These are phyloP conservation scores for Salicornia ramosissima DNA, from an alignment of 148 eudicot species.

Conservation along the genomic window DNA sequence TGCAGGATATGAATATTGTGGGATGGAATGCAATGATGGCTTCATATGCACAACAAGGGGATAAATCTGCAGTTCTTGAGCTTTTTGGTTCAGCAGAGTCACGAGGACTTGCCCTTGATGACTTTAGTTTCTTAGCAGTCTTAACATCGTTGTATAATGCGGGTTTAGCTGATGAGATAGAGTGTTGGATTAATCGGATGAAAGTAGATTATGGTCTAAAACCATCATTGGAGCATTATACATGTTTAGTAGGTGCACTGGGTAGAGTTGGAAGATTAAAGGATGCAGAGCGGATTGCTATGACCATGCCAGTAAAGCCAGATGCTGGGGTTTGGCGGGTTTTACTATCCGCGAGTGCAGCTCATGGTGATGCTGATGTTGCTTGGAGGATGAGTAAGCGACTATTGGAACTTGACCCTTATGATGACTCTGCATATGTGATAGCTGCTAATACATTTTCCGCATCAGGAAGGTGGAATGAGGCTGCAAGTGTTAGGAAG, in stretches of 20 bases:
- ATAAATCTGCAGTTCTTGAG: slow-evolving; percentile 36
- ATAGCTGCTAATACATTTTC: slow-evolving; percentile 56
- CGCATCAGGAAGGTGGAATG: slow-evolving; percentile 46
- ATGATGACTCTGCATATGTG: slow-evolving; percentile 68
- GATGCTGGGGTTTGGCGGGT: slow-evolving; percentile 67
- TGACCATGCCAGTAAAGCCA: slow-evolving; percentile 51
- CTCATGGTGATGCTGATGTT: slow-evolving; percentile 38
- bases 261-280: slow-evolving; percentile 58
- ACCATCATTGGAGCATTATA: slow-evolving; percentile 55
- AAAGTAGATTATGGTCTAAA: slow-evolving; percentile 29
- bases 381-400: slow-evolving; percentile 51
- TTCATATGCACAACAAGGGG: slow-evolving; percentile 63
- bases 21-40: slow-evolving; percentile 77
- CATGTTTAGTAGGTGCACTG: slow-evolving; percentile 58
- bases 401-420: slow-evolving; percentile 44
- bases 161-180: slow-evolving; percentile 42
- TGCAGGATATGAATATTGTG: slow-evolving; percentile 32
- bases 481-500: slow-evolving; percentile 50
- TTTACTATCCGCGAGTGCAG: slow-evolving; percentile 45
- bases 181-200: slow-evolving; percentile 44
- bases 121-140: slow-evolving; percentile 51
- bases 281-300: slow-evolving; percentile 52
- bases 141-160: slow-evolving; percentile 48
- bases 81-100: slow-evolving; percentile 37
- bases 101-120: slow-evolving; percentile 42